Conservation (phyloP, 2,329 filamentous ascomycete genomes). For the Fusarium vanettenii region DNA sequence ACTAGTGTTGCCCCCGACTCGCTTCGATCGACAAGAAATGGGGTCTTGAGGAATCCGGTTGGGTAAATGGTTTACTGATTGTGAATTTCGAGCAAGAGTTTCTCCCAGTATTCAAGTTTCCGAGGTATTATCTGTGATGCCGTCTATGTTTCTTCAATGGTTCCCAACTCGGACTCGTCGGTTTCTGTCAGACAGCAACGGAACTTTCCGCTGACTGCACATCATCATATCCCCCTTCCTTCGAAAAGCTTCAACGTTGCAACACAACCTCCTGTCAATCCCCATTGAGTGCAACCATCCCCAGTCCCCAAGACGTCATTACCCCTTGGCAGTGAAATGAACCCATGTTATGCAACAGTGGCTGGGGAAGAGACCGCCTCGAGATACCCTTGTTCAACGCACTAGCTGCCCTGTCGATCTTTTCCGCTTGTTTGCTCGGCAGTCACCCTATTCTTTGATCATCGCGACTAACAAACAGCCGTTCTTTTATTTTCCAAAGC, state of each 20-base stretch:
- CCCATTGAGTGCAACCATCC: not conserved
- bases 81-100: not conserved
- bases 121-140: not conserved
- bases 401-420: conserved; percentile 1
- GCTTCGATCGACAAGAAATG: not conserved
- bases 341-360: not conserved
- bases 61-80: not conserved
- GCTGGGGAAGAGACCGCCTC: not conserved
- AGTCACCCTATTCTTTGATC: not conserved
- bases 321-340: not conserved
- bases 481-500: not conserved
- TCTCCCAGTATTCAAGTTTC: not conserved
- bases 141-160: not conserved
- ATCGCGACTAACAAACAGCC: not conserved
- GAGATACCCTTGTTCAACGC: not conserved
- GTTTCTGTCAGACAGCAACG: not conserved
- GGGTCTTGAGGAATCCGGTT: not conserved
- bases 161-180: not conserved
- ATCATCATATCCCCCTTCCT: not conserved
- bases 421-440: not conserved
- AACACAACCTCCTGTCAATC: not conserved
- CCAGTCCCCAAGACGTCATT: not conserved
- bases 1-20: not conserved
- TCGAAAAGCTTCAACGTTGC: not conserved
- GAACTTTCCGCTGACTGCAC: not conserved